Evolutionary conservation across 805 yeast genomes (phyloP).

Genomic region (Metschnikowia kofuensis): DNA sequence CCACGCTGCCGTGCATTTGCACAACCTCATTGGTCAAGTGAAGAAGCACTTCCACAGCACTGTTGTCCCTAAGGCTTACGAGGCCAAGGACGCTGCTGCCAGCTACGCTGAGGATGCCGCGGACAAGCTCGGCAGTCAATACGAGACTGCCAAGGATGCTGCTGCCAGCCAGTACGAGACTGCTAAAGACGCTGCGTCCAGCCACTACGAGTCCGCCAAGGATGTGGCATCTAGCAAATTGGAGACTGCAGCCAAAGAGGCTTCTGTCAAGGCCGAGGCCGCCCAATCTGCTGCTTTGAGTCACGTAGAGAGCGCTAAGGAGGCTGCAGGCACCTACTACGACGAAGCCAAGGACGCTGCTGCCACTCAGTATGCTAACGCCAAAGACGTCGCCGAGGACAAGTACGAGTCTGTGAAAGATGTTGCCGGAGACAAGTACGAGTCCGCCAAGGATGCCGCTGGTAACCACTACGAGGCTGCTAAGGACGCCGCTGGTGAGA

Average conservation of each 20-base stretch:
- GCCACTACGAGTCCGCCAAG: conserved; percentile 8
- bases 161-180: conserved; percentile 11
- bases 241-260: conserved; percentile 5
- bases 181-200: conserved; percentile 9
- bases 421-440: not conserved
- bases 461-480: not conserved
- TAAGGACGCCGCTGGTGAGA: conserved; percentile 1
- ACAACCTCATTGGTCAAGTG: conserved; percentile 14
- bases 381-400: not conserved
- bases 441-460: not conserved
- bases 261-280: conserved; percentile 1
- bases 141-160: conserved; percentile 9
- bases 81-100: conserved; percentile 10
- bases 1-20: conserved; percentile 27
- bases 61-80: conserved; percentile 19
- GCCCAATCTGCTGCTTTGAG: conserved; percentile 18
- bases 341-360: conserved; percentile 1
- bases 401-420: conserved; percentile 3
- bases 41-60: conserved; percentile 20
- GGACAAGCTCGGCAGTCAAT: conserved; percentile 6
- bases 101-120: conserved; percentile 7
- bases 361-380: not conserved
- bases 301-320: conserved; percentile 10
- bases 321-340: conserved; percentile 1
- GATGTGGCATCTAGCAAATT: conserved; percentile 8